Evolutionary conservation across 257 asterid species (phyloP), one percentile per base, ranked within the genome.

Genomic region (Marsdenia floribunda): DNA sequence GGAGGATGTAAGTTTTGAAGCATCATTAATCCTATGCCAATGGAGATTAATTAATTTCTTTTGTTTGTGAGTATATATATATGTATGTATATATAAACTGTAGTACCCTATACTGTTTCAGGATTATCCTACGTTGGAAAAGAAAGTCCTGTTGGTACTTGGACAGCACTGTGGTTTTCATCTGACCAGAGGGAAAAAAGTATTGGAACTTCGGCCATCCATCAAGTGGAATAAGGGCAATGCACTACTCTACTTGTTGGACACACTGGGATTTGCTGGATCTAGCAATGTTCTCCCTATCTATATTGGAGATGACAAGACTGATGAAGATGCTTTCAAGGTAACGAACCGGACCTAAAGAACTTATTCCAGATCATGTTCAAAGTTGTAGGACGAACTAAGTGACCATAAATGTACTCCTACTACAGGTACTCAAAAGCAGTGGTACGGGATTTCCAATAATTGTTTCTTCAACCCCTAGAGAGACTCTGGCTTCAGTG

Each of bases 311-410:
- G 98, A 91, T 64, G 98, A 93, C 77, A 85, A 73, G 73, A 89
- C 96, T 9, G 98, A 93, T 19, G 98, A 93, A 84, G 98, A 93
- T 71, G 98, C 95, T 2, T 93, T 93, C 64, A 86, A 88, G 96
- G 98, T 92, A 29, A 29, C 33, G 33, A 29, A 29, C 33, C 33
- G 33, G 1, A 29, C 33, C 1, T 29, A 29, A 29, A 29, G 33
- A 29, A 29, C 33, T 29, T 29, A 29, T 29, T 0, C 49, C 49
- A 44, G 12, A 44, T 44, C 49, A 44, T 8, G 49, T 38, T 5
- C 42, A 38, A 38, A 38, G 42, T 38, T 38, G 42, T 38, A 38
- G 4, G 6, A 38, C 42, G 4, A 38, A 3, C 6, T 38, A 38
- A 38, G 42, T 38, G 42, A 3, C 6, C 6, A 38, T 38, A 38